Conservation (phyloP, 805 yeast genomes). For the Candida krabiensis region DNA sequence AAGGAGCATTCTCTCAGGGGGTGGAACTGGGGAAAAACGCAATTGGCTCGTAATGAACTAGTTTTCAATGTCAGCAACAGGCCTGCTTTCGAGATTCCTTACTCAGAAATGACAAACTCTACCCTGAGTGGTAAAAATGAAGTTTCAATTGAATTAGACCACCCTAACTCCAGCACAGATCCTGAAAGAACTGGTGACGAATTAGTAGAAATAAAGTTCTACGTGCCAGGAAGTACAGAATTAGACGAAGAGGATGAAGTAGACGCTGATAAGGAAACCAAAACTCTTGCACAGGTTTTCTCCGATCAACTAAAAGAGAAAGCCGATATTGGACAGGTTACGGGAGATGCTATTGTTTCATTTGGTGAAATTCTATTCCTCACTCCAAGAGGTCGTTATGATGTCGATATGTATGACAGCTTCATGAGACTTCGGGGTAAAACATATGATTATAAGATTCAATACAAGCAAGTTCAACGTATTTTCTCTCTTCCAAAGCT, state of each 20-base stretch:
- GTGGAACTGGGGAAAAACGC: constrained; percentile 98
- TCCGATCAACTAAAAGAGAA: constrained; percentile 89
- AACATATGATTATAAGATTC: constrained; percentile 95
- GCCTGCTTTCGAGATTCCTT: constrained; percentile 92
- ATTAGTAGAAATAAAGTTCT: constrained; percentile 90
- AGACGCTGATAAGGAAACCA: constrained; percentile 42
- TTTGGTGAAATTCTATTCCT: constrained; percentile 88
- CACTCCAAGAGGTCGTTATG: constrained; percentile 98
- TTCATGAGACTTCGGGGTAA: constrained; percentile 93
- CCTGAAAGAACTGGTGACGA: constrained; percentile 85
- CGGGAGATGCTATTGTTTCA: constrained; percentile 93
- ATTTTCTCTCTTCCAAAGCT: constrained; percentile 91
- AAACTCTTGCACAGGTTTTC: constrained; percentile 78
- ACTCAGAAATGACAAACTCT: constrained; percentile 73
- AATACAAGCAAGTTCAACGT: constrained; percentile 85
- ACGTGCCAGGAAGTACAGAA: constrained; percentile 80
- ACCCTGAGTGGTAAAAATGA: constrained; percentile 91
- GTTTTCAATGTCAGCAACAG: constrained; percentile 82
- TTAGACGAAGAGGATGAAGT: constrained; percentile 41
- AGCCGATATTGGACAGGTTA: constrained; percentile 91
- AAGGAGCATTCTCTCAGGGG: constrained; percentile 94
- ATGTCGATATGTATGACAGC: constrained; percentile 86
- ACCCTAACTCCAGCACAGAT: constrained; percentile 43
- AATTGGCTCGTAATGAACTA: constrained; percentile 88
- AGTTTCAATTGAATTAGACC: constrained; percentile 83